Evolutionary conservation across 1,284 basidiomycete genomes (phyloP), one percentile per base, ranked within the genome.

Genomic region (Macrocybe sp.): DNA sequence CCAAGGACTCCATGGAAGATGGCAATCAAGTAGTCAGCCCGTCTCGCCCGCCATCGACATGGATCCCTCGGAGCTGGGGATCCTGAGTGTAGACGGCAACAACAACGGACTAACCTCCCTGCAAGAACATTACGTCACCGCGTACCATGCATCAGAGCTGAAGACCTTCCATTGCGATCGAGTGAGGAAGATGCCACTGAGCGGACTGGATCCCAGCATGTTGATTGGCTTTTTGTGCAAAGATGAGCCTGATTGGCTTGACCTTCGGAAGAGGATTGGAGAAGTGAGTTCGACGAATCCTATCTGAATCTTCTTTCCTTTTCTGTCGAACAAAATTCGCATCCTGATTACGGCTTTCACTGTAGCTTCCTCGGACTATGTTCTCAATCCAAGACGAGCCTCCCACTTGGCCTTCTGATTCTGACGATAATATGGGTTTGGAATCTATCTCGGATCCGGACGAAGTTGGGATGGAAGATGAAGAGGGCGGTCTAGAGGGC

Each of bases 121-220:
- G 11, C 69, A 72, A 51, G 58, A 67, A 48, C 70, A 75, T 51
- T 72, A 70, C 45, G 65, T 66, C n/a, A 67, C 59, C 1, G 65
- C 70, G 10, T 75, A 75, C 54, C 62, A 61, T 8, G 56, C 63
- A 6, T 88, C 74, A 6, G 89, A 94, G 60, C 69, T 97, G 30
- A 78, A 78, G 54, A 95, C 92, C 2, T 99, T 93, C 74, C 96
- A 98, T 65, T 94, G 92, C 63, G 94, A 97, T 28, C 83, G 87
- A 14, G 86, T 97, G 38, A 78, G 92, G 61, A 94, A 95, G 76
- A 94, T 98, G 90, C 87, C 89, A 0, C 68, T 98, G 41, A 81
- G 83, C 35, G 85, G 85, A n/a, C 44, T 99, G 45, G 96, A 98
- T 63, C 96, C 97, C 8, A 96, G 92, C 59, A 98, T 99, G 96